Base-by-base conservation (phyloP, 2,329 filamentous ascomycete species). In the Trichoderma aggressivum region DNA sequence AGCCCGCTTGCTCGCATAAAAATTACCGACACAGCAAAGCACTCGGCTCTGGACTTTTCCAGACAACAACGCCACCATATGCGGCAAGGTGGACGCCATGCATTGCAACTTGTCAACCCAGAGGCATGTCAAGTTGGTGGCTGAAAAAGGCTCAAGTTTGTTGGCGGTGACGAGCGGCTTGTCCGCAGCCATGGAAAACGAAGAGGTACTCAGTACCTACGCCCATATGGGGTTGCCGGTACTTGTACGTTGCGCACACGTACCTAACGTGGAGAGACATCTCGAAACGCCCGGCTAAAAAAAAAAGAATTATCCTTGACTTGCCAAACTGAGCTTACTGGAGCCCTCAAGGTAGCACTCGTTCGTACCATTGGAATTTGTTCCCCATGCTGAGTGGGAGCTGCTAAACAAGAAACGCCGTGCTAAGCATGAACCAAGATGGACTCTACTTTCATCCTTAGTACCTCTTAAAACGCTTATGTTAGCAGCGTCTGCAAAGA, bases 201-300 rank as follows among this genome's bases (percentile, higher is more conserved):
- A 18, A 58, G 4, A 32, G 3, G 55, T 58, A 58, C 2, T 10
- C 16, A 18, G 26, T 58, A 58, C 55, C 28, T 32, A 30, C 18
- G 1, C 28, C n/a, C 28, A n/a, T 58, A 28, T 34, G 30, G 50
- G 34, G 34, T 30, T 43, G 1, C 6, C 16, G 6, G 61, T 64
- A 53, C 30, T 32, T 55, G 32, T 39, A 62, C 56, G 30, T 16
- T 32, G 16, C 11, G 21, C 28, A 3, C n/a, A 55, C 47, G 65
- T 68, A 60, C 65, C 43, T 50, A 63, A 50, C 60, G 36, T 30
- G 60, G 60, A 63, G 47, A 65, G 47, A 65, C 62, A 65, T 55
- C 28, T 65, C 30, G 62, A 65, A 65, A 55, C 62, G 30, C 62
- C 36, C 47, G 39, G 47, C n/a, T 28, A 55, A 16, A 65, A 24